A percentile compares a stretch with the other conserved stretches of the same genome.
Evolutionary conservation across 2,329 filamentous ascomycete genomes (phyloP).

Genomic region (Diaporthe sp.): DNA sequence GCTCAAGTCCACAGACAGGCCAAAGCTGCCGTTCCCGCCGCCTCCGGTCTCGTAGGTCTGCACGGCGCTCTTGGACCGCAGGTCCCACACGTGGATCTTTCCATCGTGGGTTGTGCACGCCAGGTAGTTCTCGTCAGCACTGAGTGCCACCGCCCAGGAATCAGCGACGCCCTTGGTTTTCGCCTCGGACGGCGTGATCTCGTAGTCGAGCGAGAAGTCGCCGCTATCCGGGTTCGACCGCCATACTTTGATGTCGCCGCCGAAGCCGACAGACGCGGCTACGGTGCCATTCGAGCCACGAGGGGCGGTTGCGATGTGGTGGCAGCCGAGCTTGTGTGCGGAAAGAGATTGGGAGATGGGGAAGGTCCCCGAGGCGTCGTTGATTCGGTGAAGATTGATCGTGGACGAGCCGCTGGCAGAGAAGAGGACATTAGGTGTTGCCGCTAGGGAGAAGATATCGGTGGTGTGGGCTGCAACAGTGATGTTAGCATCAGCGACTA

Average conservation of each 20-base stretch:
- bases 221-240: conserved; percentile 70
- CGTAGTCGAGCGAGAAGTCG: conserved; percentile 64
- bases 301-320: conserved; percentile 80
- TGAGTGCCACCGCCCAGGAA: conserved; percentile 90
- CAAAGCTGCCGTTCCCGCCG: conserved; percentile 77
- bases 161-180: conserved; percentile 62
- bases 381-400: conserved; percentile 84
- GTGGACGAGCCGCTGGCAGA: conserved; percentile 88
- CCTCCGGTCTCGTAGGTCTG: conserved; percentile 82
- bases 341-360: conserved; percentile 84
- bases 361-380: conserved; percentile 70
- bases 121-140: conserved; percentile 84
- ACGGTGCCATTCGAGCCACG: conserved; percentile 72
- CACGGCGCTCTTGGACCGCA: conserved; percentile 63
- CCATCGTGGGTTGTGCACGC: conserved; percentile 92
- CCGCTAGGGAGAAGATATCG: conserved; percentile 86
- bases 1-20: conserved; percentile 86
- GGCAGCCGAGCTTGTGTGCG: conserved; percentile 90
- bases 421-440: conserved; percentile 79
- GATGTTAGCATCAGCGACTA: conserved; percentile 26
- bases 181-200: conserved; percentile 53
- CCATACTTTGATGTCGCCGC: conserved; percentile 91
- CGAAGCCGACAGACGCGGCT: conserved; percentile 89
- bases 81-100: conserved; percentile 89
- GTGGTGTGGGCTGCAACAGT: conserved; percentile 77